Evolutionary conservation across 352 stramenopile species (phyloP).

Genomic region (Saprolegnia diclina): DNA sequence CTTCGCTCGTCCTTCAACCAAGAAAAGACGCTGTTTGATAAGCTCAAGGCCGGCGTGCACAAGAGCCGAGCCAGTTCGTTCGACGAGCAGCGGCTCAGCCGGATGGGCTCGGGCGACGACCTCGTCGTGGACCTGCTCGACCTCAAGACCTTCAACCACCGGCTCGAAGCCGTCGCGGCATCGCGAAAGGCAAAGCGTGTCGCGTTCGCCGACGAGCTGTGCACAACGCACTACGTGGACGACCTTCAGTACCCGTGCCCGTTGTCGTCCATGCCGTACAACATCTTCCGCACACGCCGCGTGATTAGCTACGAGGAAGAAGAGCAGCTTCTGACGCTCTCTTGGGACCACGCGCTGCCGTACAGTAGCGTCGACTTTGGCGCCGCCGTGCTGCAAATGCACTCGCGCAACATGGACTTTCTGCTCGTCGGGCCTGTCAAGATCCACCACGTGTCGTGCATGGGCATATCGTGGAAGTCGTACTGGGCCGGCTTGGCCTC

Average conservation of each 20-base stretch:
- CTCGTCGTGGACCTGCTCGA: slow-evolving; percentile 7
- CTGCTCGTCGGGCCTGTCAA: slow-evolving; percentile 15
- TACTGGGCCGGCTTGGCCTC: slow-evolving; percentile 17
- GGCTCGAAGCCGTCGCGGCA: neutral
- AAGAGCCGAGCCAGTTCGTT: neutral
- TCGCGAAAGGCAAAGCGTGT: slow-evolving; percentile 2
- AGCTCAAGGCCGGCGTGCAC: neutral
- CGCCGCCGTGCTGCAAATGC: slow-evolving; percentile 5
- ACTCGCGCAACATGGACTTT: neutral
- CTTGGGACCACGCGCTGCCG: slow-evolving; percentile 7
- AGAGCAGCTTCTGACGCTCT: slow-evolving; percentile 13
- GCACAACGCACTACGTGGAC: slow-evolving; percentile 3
- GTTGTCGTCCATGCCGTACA: neutral
- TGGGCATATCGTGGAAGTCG: slow-evolving; percentile 21
- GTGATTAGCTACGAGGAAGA: slow-evolving; percentile 23
- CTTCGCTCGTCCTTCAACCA: slow-evolving; percentile 11
- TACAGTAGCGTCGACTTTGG: slow-evolving; percentile 25
- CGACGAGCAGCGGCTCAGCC: neutral
- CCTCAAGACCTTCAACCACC: slow-evolving; percentile 15
- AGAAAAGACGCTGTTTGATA: slow-evolving; percentile 16
- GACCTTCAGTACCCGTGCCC: slow-evolving; percentile 15
- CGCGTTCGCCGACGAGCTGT: slow-evolving; percentile 1
- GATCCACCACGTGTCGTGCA: slow-evolving; percentile 20
- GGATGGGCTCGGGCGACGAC: neutral
- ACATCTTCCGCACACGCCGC: slow-evolving; percentile 11